These are phyloP conservation scores for Roridomyces roridus DNA, from an alignment of 768 basidiomycete species.

Conservation along the genomic window DNA sequence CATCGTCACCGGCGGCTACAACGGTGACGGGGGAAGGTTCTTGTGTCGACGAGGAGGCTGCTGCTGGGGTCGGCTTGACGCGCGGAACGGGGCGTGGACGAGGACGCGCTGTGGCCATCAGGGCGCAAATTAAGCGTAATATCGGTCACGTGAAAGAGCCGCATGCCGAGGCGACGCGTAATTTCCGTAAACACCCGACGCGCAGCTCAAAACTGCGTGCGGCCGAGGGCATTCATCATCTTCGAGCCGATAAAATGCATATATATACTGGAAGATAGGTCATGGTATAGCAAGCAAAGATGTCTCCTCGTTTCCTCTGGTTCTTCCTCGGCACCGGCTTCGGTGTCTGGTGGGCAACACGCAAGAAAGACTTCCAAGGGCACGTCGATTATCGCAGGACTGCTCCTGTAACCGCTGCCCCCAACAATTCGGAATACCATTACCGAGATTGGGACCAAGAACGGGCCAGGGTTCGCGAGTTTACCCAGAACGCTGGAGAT, in stretches of 20 bases:
- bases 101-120: conserved; percentile 40
- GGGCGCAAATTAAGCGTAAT: too few species aligned
- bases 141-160: too few species aligned
- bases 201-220: not conserved
- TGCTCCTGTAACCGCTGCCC: not conserved
- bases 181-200: too few species aligned
- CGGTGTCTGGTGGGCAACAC: conserved; percentile 21
- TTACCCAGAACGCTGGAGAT: conserved; percentile 18
- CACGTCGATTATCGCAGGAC: conserved; percentile 6
- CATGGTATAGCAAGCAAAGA: too few species aligned
- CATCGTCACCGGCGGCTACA: conserved; percentile 55
- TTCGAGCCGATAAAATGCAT: too few species aligned
- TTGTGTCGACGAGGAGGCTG: conserved; percentile 27
- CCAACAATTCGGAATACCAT: conserved; percentile 32
- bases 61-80: conserved; percentile 31
- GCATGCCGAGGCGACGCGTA: not conserved
- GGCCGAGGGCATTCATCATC: conserved; percentile 18
- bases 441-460: conserved; percentile 45
- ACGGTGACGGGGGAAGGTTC: conserved; percentile 18
- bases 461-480: conserved; percentile 24
- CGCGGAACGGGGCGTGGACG: conserved; percentile 61
- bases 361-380: conserved; percentile 1
- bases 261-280: too few species aligned
- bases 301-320: too few species aligned
- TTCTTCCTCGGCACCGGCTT: conserved; percentile 18